phyloP scores from a whole-genome alignment of 352 stramenopile genomes.

The Phytopythium ostracodes region DNA sequence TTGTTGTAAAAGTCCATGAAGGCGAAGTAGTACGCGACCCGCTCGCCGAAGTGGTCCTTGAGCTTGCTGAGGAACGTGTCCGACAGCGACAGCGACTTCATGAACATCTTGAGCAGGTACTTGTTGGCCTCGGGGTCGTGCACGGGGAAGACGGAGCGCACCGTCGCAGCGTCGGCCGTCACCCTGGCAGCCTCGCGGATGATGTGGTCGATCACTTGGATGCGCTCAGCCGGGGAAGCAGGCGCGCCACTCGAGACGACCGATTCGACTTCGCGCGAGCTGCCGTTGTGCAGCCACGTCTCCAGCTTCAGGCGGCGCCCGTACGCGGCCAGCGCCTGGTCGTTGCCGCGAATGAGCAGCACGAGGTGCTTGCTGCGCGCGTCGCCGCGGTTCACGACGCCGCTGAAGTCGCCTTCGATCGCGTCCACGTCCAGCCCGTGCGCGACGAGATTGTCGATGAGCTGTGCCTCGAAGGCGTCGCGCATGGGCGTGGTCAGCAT shows the following conservation, averaged over 20 bases:
- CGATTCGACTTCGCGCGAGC: constrained; percentile 65
- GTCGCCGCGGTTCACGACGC: constrained; percentile 23
- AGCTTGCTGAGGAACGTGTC: constrained; percentile 55
- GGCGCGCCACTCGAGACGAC: constrained; percentile 51
- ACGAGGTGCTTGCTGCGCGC: constrained; percentile 69
- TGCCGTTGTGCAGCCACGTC: constrained; percentile 72
- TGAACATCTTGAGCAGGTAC: constrained; percentile 70
- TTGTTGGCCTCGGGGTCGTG: constrained; percentile 69
- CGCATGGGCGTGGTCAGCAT: constrained; percentile 3
- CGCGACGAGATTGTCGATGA: constrained; percentile 60
- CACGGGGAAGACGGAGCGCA: constrained; percentile 76
- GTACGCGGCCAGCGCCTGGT: constrained; percentile 58
- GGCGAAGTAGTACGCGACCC: constrained; percentile 83
- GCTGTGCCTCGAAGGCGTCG: constrained; percentile 20
- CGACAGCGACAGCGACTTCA: constrained; percentile 68
- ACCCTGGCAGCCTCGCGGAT: constrained; percentile 71
- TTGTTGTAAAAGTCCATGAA: constrained; percentile 90
- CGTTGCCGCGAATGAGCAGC: constrained; percentile 61
- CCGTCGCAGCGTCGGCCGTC: constrained; percentile 39
- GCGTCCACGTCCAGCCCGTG: constrained; percentile 70
- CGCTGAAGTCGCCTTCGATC: constrained; percentile 67
- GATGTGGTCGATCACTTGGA: constrained; percentile 82
- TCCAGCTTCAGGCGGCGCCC: constrained; percentile 61
- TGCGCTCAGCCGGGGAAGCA: constrained; percentile 68
- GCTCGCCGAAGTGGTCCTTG: constrained; percentile 79